phyloP scores from a whole-genome alignment of 1,284 basidiomycete species.

The Cutaneotrichosporon curvatum region DNA sequence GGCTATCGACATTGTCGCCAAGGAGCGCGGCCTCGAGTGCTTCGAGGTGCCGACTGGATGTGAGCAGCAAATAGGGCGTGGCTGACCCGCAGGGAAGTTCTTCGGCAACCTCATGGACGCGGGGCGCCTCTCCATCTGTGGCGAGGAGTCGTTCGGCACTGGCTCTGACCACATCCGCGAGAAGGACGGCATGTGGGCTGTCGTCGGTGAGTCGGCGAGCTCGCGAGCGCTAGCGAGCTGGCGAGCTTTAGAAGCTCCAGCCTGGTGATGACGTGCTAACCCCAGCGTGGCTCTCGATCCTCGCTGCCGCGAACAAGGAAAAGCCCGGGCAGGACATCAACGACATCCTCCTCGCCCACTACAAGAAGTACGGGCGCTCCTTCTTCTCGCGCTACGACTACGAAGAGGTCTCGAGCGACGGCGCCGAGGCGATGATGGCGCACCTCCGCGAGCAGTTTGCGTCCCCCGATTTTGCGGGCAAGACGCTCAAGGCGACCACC shows the following conservation, averaged over 20 bases:
- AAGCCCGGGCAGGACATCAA: slow-evolving; percentile 76
- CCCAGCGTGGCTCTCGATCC: slow-evolving; percentile 91
- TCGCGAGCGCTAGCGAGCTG: background rate
- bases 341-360: slow-evolving; percentile 78
- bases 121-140: slow-evolving; percentile 91
- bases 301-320: slow-evolving; percentile 84
- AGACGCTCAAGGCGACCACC: slow-evolving; percentile 59
- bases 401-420: slow-evolving; percentile 89
- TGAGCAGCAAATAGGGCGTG: slow-evolving; percentile 40
- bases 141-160: slow-evolving; percentile 98
- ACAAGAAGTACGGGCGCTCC: slow-evolving; percentile 86
- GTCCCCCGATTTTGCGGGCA: slow-evolving; percentile 60
- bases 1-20: slow-evolving; percentile 92
- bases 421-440: slow-evolving; percentile 77
- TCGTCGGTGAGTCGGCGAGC: slow-evolving; percentile 59
- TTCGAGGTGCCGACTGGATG: slow-evolving; percentile 92
- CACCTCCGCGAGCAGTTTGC: slow-evolving; percentile 67
- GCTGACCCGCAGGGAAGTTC: slow-evolving; percentile 76
- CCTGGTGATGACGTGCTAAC: background rate
- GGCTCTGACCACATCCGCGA: slow-evolving; percentile 99
- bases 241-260: no score
- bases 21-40: slow-evolving; percentile 85
- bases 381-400: slow-evolving; percentile 99
- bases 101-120: slow-evolving; percentile 99
- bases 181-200: slow-evolving; percentile 97